Percentiles rank a stretch among this genome's conserved stretches.
phyloP scores from a whole-genome alignment of 192 early-diverging fungal species.

The Coemansia guatemalensis region DNA sequence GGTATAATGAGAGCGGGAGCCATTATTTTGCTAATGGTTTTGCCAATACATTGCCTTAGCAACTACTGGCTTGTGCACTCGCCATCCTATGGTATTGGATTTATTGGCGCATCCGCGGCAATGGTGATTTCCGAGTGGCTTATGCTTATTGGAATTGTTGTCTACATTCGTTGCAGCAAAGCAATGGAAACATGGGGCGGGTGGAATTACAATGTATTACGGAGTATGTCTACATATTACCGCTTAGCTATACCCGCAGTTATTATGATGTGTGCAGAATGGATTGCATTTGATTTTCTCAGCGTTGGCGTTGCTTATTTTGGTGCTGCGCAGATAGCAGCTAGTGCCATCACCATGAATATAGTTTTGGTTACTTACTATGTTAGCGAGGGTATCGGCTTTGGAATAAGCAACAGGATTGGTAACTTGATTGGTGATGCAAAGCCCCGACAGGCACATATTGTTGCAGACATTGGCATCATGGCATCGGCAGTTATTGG shows the following conservation, averaged over 20 bases:
- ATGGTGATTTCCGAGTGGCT: conserved; percentile 71
- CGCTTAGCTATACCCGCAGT: conserved; percentile 76
- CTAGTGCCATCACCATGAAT: conserved; percentile 68
- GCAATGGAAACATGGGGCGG: conserved; percentile 82
- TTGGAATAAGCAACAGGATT: conserved; percentile 73
- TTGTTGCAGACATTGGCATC: conserved; percentile 55
- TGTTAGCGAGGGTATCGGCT: conserved; percentile 69
- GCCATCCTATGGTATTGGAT: conserved; percentile 65
- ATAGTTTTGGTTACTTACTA: conserved; percentile 64
- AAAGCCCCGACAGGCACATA: conserved; percentile 57
- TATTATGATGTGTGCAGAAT: conserved; percentile 78
- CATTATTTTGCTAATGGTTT: conserved; percentile 60
- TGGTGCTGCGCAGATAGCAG: conserved; percentile 59
- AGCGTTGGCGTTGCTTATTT: conserved; percentile 72
- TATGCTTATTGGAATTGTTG: conserved; percentile 62
- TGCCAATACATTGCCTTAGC: conserved; percentile 67
- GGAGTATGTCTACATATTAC: conserved; percentile 60
- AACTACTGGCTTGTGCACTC: conserved; percentile 75
- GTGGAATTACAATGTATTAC: conserved; percentile 67
- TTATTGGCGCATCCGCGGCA: conserved; percentile 78
- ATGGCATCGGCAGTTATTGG: conserved; percentile 58
- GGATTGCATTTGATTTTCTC: conserved; percentile 77
- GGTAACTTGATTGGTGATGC: conserved; percentile 68
- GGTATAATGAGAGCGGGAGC: conserved; percentile 74
- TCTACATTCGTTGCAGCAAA: conserved; percentile 60